Conservation (phyloP, 805 yeast genomes). For the Danielia reshetovae region DNA sequence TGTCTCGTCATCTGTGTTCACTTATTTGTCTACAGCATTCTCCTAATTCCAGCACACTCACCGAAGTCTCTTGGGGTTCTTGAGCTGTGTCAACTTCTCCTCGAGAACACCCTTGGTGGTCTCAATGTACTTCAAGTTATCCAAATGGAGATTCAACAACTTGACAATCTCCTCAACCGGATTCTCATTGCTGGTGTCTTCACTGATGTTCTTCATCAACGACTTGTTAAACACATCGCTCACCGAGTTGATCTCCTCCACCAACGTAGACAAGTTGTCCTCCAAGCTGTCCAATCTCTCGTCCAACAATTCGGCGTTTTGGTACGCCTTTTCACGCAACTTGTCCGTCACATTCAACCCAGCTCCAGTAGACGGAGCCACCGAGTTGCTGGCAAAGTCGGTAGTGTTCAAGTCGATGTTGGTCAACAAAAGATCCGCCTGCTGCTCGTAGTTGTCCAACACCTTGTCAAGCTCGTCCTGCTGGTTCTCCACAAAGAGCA, state of each 20-base stretch:
- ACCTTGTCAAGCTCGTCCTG: slow-evolving; percentile 86
- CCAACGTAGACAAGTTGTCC: slow-evolving; percentile 67
- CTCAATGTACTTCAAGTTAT: slow-evolving; percentile 85
- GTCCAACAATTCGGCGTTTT: slow-evolving; percentile 79
- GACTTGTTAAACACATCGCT: slow-evolving; percentile 72
- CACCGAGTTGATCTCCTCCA: slow-evolving; percentile 77
- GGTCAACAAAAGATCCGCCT: slow-evolving; percentile 50
- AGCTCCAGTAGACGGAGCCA: slow-evolving; percentile 3
- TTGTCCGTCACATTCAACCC: slow-evolving; percentile 63
- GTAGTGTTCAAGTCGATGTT: slow-evolving; percentile 30
- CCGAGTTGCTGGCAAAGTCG: slow-evolving; percentile 6
- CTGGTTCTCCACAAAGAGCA: slow-evolving; percentile 82
- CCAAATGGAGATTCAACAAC: slow-evolving; percentile 82
- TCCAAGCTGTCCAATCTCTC: slow-evolving; percentile 78
- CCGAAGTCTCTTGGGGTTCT: slow-evolving; percentile 6
- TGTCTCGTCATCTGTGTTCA: not conserved
- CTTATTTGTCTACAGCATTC: too few species aligned
- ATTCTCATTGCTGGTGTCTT: slow-evolving; percentile 22
- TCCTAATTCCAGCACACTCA: too few species aligned
- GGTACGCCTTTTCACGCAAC: slow-evolving; percentile 85
- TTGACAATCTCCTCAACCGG: slow-evolving; percentile 69
- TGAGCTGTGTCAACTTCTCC: slow-evolving; percentile 46
- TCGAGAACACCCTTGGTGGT: slow-evolving; percentile 64
- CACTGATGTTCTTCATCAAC: slow-evolving; percentile 32
- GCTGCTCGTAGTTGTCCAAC: slow-evolving; percentile 77